Evolutionary conservation across 1,284 basidiomycete species (phyloP).

Genomic region (Blastosporella zonata): DNA sequence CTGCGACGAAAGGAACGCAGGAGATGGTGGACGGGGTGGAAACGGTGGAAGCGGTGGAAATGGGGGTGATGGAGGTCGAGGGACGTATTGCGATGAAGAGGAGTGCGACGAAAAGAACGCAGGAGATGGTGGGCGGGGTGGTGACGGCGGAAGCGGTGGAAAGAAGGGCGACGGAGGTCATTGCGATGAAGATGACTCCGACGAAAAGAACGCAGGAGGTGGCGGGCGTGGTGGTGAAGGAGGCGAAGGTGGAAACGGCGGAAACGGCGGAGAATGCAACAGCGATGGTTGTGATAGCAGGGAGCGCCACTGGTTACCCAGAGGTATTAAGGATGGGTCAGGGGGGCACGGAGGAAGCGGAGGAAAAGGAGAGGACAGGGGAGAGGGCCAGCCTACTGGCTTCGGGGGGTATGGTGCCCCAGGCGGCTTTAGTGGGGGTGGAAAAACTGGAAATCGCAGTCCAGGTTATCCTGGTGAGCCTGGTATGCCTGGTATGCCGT

Average conservation of each 20-base stretch:
- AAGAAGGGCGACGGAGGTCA: constrained; percentile 1
- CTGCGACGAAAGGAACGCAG: not conserved
- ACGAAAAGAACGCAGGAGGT: not conserved
- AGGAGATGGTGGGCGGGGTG: not conserved
- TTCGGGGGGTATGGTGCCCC: constrained; percentile 12
- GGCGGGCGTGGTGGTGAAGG: constrained; percentile 1
- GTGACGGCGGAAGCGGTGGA: not conserved
- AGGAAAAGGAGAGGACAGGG: constrained; percentile 5
- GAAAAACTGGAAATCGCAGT: not conserved
- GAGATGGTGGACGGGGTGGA: not conserved
- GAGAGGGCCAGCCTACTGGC: constrained; percentile 3
- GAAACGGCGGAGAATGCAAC: not conserved
- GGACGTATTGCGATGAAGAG: not conserved
- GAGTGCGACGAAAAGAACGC: no score
- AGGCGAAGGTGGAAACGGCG: constrained; percentile 1
- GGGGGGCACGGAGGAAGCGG: constrained; percentile 11
- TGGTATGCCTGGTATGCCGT: constrained; percentile 5
- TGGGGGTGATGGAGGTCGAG: not conserved
- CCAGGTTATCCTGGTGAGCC: constrained; percentile 14
- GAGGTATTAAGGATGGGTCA: not conserved
- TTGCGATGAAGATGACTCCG: not conserved
- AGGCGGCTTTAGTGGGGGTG: constrained; percentile 8
- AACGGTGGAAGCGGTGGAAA: not conserved
- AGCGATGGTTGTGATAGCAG: no score
- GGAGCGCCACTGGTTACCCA: not conserved